Evolutionary conservation across 768 basidiomycete genomes (phyloP), one percentile per base, ranked within the genome.

Genomic region (Amanita brunnescens): DNA sequence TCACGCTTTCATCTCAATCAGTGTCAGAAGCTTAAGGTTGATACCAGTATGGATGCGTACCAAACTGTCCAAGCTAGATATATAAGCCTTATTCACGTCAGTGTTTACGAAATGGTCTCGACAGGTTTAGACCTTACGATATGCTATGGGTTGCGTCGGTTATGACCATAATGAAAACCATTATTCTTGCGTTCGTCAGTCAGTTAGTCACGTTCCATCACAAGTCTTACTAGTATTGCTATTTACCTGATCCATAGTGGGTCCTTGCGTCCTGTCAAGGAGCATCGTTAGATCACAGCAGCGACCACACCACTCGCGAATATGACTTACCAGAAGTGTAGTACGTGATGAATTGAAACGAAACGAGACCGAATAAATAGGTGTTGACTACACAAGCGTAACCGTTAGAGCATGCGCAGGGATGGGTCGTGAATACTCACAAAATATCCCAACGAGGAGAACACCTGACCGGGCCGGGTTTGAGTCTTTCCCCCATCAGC

Each of bases 81-180:
- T 24, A 56, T 24, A 14, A 51, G 20, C 14, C 53, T 43, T 47
- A 33, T 44, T 53, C 10, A 50, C 6, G 35, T 55, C 12, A 32
- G 45, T 7, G 26, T 13, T n/a, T 16, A 7, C 16, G 13, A 16
- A 45, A 9, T 13, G 5, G 47, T 10, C 12, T 16, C 6, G 6
- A 48, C 40, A 29, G 5, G 47, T 20, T 40, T 18, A 2, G 8
- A 40, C 38, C 59, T 47, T 50, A 60, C 59, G 56, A 44, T 14
- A 47, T 10, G 18, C 49, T 57, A 40, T 59, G 58, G 29, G 51
- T 12, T 1, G 56, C 54, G 40, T 60, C 58, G 41, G 56, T 35
- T 10, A 49, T 14, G 40, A 57, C 54, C 18, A 59, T 49, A 20
- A 40, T 44, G 5, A 53, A 51, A 21, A 59, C 57, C 18, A 53